phyloP scores from a whole-genome alignment of 2,329 filamentous ascomycete species.

The Colletotrichum coccodes region DNA sequence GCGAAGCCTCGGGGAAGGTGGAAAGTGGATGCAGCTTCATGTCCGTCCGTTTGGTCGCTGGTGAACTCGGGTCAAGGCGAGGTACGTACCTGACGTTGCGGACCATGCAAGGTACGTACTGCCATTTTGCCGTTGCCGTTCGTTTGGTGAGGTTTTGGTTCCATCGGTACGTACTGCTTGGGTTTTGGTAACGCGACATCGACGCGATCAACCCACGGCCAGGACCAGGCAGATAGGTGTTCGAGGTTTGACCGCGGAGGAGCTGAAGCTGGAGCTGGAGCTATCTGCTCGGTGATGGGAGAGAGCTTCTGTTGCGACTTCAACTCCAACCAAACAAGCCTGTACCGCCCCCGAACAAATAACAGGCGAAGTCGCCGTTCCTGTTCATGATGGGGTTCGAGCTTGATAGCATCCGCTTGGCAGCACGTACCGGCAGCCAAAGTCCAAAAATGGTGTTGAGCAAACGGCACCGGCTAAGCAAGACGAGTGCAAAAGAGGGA shows the following conservation, averaged over 20 bases:
- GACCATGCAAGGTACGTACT: background rate
- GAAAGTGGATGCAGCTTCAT: slow-evolving; percentile 31
- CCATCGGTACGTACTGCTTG: background rate
- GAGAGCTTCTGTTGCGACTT: background rate
- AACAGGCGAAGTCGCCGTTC: background rate
- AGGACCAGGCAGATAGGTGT: slow-evolving; percentile 2
- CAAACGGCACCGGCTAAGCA: slow-evolving; percentile 7
- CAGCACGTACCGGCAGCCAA: background rate
- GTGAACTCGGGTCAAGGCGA: background rate
- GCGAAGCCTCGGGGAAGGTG: slow-evolving; percentile 28
- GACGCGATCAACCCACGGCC: slow-evolving; percentile 7
- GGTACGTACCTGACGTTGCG: slow-evolving; percentile 1
- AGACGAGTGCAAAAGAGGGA: slow-evolving; percentile 8
- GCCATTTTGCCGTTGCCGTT: background rate
- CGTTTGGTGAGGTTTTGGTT: background rate
- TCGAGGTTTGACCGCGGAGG: background rate
- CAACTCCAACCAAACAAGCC: background rate
- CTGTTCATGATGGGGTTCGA: background rate
- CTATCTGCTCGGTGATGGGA: background rate
- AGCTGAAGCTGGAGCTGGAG: background rate
- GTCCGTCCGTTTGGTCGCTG: slow-evolving; percentile 12
- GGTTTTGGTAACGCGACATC: slow-evolving; percentile 2
- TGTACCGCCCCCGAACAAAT: background rate
- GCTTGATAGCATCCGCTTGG: background rate
- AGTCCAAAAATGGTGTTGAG: background rate